A percentile compares a stretch with the other conserved stretches of the same genome.
These are phyloP conservation scores for Davidsoniella virescens DNA, from an alignment of 2,329 filamentous ascomycete species.

Conservation along the genomic window DNA sequence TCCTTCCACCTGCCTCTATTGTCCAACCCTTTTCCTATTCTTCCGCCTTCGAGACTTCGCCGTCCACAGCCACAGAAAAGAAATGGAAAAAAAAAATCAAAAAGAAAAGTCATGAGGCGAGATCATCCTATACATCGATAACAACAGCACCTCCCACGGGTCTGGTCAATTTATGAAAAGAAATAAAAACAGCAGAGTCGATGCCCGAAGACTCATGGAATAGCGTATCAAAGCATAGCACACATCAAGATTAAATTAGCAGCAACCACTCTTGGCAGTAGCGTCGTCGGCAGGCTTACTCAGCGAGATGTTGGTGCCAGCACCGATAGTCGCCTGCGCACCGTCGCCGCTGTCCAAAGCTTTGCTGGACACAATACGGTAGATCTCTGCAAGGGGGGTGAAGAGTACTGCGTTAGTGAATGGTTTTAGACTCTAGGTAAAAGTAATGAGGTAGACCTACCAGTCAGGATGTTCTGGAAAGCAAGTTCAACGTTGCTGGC, in stretches of 20 bases:
- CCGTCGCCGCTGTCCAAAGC: conserved; percentile 80
- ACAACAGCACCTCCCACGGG: background rate
- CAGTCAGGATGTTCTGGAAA: conserved; percentile 98
- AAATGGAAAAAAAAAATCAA: background rate
- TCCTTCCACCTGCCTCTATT: too few relatives aligned
- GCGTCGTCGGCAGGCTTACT: conserved; percentile 67
- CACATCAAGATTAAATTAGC: conserved; percentile 33
- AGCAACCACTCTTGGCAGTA: conserved; percentile 63
- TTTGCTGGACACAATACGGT: conserved; percentile 97
- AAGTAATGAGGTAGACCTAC: conserved; percentile 34
- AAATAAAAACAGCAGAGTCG: conserved; percentile 7
- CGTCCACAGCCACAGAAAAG: background rate
- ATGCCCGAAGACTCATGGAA: conserved; percentile 2
- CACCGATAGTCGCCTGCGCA: conserved; percentile 61
- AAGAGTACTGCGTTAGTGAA: background rate
- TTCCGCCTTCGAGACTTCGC: background rate
- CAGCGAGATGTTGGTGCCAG: conserved; percentile 71
- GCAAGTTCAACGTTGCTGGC: conserved; percentile 98
- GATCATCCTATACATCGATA: too few relatives aligned
- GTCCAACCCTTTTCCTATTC: too few relatives aligned
- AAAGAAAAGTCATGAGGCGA: background rate
- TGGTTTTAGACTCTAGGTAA: background rate
- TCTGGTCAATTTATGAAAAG: background rate
- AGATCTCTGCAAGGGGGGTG: conserved; percentile 57
- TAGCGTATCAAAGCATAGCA: conserved; percentile 11